phyloP scores from a whole-genome alignment of 768 basidiomycete genomes.

The Hygrocybe punicea region DNA sequence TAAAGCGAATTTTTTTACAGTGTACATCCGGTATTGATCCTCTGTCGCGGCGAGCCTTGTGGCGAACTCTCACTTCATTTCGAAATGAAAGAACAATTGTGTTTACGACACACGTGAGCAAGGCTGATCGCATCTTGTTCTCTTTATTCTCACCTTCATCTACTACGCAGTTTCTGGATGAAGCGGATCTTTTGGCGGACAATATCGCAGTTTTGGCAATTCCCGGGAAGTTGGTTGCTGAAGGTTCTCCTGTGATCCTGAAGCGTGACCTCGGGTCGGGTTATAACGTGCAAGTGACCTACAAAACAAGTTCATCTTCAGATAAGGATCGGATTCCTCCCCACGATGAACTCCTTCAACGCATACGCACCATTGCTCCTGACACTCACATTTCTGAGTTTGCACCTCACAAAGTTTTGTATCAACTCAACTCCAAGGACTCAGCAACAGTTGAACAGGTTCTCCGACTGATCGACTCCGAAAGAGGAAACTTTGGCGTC shows the following conservation, averaged over 20 bases:
- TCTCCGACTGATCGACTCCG: constrained; percentile 51
- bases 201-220: constrained; percentile 71
- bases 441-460: constrained; percentile 50
- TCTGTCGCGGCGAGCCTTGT: constrained; percentile 70
- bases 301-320: constrained; percentile 27
- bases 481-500: constrained; percentile 38
- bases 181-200: constrained; percentile 76
- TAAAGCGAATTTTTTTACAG: constrained; percentile 11
- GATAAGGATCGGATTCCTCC: constrained; percentile 29
- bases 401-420: constrained; percentile 45
- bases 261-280: constrained; percentile 71
- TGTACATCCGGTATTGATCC: constrained; percentile 83
- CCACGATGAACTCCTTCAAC: constrained; percentile 36
- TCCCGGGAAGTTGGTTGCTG: constrained; percentile 70
- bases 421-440: constrained; percentile 63
- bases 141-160: not conserved
- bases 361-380: constrained; percentile 46
- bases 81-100: constrained; percentile 65
- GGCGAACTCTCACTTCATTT: constrained; percentile 68
- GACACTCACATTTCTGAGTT: constrained; percentile 40
- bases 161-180: constrained; percentile 59
- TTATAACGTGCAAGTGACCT: constrained; percentile 59
- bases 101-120: constrained; percentile 72
- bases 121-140: not conserved
- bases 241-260: constrained; percentile 69